Percentiles rank a stretch among this genome's conserved stretches.
Conservation (phyloP, 371 early-diverging fungal genomes). For the Nematocida minor region DNA sequence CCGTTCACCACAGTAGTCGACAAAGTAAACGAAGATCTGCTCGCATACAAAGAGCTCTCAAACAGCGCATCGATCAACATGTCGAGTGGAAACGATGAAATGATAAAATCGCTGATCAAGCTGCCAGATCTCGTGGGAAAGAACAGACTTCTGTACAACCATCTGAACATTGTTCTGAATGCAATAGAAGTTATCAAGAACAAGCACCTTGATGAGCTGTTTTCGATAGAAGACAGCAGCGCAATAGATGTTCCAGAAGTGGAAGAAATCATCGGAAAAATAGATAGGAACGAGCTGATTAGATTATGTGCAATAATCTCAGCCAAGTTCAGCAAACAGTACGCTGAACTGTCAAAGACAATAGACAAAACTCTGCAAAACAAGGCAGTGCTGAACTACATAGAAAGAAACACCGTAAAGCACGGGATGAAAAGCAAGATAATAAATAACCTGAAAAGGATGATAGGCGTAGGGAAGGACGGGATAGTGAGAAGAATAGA, state of each 20-base stretch:
- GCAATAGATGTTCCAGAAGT: constrained; percentile 62
- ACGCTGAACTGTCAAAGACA: background rate
- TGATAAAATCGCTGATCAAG: constrained; percentile 77
- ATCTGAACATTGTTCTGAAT: constrained; percentile 89
- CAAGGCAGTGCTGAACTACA: background rate
- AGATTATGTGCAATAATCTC: constrained; percentile 52
- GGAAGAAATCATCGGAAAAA: constrained; percentile 53
- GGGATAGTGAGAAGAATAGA: background rate
- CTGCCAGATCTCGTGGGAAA: constrained; percentile 87
- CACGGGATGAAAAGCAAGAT: background rate
- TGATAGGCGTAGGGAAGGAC: constrained; percentile 20
- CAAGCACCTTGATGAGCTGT: constrained; percentile 83
- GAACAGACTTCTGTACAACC: constrained; percentile 86
- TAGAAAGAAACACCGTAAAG: constrained; percentile 9
- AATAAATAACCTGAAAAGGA: constrained; percentile 1
- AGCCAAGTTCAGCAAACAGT: background rate
- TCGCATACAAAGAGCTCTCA: constrained; percentile 64
- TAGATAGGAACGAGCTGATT: constrained; percentile 54
- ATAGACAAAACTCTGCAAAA: background rate
- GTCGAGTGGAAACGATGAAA: constrained; percentile 50
- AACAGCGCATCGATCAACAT: constrained; percentile 54
- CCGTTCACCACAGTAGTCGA: constrained; percentile 94
- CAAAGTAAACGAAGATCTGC: constrained; percentile 63
- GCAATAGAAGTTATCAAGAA: constrained; percentile 81
- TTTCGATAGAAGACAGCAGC: constrained; percentile 80